These are phyloP conservation scores for Trichophyton simii DNA, from an alignment of 2,329 filamentous ascomycete genomes.

Conservation along the genomic window DNA sequence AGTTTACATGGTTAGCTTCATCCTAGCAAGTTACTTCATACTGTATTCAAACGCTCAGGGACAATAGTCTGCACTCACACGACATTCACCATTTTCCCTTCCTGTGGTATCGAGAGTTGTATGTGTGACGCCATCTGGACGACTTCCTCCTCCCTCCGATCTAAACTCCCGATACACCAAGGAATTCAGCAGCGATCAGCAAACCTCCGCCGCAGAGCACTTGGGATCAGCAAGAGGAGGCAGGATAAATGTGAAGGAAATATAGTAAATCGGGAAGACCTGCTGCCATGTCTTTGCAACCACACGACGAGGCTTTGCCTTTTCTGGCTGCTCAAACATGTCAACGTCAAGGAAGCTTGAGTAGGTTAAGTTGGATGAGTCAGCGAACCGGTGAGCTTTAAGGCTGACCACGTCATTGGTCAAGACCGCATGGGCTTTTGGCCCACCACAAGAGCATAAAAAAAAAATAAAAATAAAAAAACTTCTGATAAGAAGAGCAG, in stretches of 20 bases:
- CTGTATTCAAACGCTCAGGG: not conserved
- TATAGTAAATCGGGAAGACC: not conserved
- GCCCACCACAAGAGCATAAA: not conserved
- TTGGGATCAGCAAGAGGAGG: not conserved
- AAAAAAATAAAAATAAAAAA: not conserved
- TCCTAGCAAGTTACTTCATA: not conserved
- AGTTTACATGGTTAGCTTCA: slow-evolving; percentile 1
- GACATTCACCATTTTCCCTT: slow-evolving; percentile 36
- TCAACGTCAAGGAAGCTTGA: not conserved
- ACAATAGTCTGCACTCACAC: slow-evolving; percentile 24
- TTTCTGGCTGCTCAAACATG: not conserved
- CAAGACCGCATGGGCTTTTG: not conserved
- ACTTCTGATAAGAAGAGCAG: not conserved
- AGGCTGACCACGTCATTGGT: not conserved
- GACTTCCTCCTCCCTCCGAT: not conserved
- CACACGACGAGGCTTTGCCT: not conserved
- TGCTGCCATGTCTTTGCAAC: not conserved
- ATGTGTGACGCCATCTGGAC: slow-evolving; percentile 29
- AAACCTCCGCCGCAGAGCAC: not conserved
- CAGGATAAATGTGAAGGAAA: not conserved
- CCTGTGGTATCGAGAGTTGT: slow-evolving; percentile 26
- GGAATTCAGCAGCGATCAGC: not conserved
- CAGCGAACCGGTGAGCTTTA: slow-evolving; percentile 1
- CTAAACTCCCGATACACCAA: not conserved
- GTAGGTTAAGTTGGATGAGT: not conserved